These are phyloP conservation scores for Papilionanthe hybrid DNA, from an alignment of 116 monocot species.

Conservation along the genomic window DNA sequence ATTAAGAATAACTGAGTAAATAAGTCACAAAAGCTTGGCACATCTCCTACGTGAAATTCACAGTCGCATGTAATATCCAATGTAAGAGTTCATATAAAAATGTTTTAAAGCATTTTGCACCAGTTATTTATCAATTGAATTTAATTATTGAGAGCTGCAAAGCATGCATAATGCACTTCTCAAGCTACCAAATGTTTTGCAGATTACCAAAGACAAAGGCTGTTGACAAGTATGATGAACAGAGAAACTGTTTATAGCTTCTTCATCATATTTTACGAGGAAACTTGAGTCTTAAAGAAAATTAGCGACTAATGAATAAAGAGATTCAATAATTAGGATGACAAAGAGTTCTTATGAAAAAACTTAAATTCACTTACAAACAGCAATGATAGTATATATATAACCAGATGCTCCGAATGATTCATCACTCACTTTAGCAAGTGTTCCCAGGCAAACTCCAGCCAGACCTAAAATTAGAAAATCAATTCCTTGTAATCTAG, in stretches of 20 bases:
- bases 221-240: not conserved
- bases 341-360: not conserved
- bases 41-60: too few species aligned
- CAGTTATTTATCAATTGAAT: constrained; percentile 4
- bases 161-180: not conserved
- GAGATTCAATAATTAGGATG: not conserved
- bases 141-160: not conserved
- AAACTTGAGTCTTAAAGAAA: not conserved
- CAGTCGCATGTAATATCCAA: too few species aligned
- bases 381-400: constrained; percentile 68
- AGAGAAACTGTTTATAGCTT: not conserved
- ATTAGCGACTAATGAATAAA: not conserved
- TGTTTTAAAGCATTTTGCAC: constrained; percentile 3
- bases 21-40: too few species aligned
- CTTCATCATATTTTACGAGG: not conserved
- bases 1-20: too few species aligned
- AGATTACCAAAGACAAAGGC: not conserved
- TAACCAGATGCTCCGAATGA: constrained; percentile 53
- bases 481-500: constrained; percentile 60
- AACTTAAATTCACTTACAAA: constrained; percentile 46
- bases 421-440: constrained; percentile 60
- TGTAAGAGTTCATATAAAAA: not conserved
- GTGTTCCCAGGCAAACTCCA: constrained; percentile 62
- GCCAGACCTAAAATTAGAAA: constrained; percentile 58
- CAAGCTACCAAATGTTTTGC: not conserved